Evolutionary conservation across 805 yeast genomes (phyloP).

Genomic region (Metschnikowia corniflorae): DNA sequence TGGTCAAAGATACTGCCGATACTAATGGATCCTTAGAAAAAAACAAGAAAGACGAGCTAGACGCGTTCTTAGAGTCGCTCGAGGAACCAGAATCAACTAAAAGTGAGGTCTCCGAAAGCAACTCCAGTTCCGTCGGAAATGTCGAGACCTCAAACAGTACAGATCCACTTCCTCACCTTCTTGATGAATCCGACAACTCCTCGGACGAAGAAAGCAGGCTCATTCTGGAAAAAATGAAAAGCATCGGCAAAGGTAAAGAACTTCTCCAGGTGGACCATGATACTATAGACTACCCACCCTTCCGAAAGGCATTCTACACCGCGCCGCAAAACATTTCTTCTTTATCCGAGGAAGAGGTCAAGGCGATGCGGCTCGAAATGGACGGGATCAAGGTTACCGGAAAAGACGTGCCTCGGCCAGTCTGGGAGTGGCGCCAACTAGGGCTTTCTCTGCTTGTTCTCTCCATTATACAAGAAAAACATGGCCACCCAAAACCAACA

Average conservation of each 20-base stretch:
- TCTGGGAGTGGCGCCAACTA: conserved; percentile 73
- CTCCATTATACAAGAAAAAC: conserved; percentile 46
- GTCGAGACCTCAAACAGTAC: too few species aligned
- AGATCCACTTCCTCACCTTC: too few species aligned
- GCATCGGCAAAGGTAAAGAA: conserved; percentile 47
- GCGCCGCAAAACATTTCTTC: conserved; percentile 53
- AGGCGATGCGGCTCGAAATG: conserved; percentile 45
- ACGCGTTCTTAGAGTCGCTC: conserved; percentile 17
- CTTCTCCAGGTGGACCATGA: conserved; percentile 48
- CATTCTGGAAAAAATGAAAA: conserved; percentile 34
- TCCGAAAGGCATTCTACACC: conserved; percentile 58
- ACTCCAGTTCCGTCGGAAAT: too few species aligned
- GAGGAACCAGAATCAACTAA: conserved; percentile 3
- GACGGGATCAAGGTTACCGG: conserved; percentile 74
- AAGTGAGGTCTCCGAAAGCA: too few species aligned
- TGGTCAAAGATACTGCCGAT: too few species aligned
- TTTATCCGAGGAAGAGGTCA: conserved; percentile 54
- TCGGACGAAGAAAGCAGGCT: conserved; percentile 28
- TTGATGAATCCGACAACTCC: conserved; percentile 2
- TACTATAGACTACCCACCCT: conserved; percentile 45
- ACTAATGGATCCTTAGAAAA: too few species aligned
- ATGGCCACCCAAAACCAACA: conserved; percentile 64
- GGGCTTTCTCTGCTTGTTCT: conserved; percentile 65
- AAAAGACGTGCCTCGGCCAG: conserved; percentile 55
- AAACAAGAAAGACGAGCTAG: conserved; percentile 32